phyloP scores from a whole-genome alignment of 768 basidiomycete species.

The Gautieria morchelliformis region DNA sequence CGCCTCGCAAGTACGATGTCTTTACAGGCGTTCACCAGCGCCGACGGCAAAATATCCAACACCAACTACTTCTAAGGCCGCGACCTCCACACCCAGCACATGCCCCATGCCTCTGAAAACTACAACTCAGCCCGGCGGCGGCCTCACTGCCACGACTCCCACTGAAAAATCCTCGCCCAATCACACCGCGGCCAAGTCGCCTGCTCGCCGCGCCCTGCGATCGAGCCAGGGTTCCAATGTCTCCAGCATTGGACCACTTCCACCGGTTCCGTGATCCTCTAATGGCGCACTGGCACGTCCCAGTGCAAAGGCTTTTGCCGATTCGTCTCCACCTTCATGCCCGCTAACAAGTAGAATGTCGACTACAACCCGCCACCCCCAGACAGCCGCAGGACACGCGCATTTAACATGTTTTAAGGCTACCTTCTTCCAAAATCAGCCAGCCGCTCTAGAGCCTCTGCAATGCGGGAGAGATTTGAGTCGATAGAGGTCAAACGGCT shows the following conservation, averaged over 20 bases:
- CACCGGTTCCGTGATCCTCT: slow-evolving; percentile 9
- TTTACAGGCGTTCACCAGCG: slow-evolving; percentile 18
- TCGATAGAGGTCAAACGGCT: too few relatives aligned
- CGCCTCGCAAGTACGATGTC: slow-evolving; percentile 21
- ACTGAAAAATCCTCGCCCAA: too few relatives aligned
- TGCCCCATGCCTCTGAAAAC: slow-evolving; percentile 9
- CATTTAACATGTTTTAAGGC: neutral
- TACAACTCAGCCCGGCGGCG: slow-evolving; percentile 11
- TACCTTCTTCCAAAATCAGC: slow-evolving; percentile 8
- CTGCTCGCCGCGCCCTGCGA: slow-evolving; percentile 16
- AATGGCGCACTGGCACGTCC: slow-evolving; percentile 2
- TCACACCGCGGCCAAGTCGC: slow-evolving; percentile 13
- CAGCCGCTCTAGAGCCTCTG: slow-evolving; percentile 27
- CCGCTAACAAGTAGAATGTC: slow-evolving; percentile 12
- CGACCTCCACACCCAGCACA: neutral
- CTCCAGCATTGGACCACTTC: slow-evolving; percentile 3
- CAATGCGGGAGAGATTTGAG: slow-evolving; percentile 27
- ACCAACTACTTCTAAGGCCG: neutral
- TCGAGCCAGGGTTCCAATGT: slow-evolving; percentile 12
- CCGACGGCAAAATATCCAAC: slow-evolving; percentile 11
- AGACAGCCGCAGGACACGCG: too few relatives aligned
- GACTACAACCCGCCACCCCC: too few relatives aligned
- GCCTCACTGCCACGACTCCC: slow-evolving; percentile 10
- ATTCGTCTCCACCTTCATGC: slow-evolving; percentile 11
- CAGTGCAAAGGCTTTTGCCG: slow-evolving; percentile 3